Base-by-base conservation (phyloP, 306 rosid species). In the Quercus cerris region DNA sequence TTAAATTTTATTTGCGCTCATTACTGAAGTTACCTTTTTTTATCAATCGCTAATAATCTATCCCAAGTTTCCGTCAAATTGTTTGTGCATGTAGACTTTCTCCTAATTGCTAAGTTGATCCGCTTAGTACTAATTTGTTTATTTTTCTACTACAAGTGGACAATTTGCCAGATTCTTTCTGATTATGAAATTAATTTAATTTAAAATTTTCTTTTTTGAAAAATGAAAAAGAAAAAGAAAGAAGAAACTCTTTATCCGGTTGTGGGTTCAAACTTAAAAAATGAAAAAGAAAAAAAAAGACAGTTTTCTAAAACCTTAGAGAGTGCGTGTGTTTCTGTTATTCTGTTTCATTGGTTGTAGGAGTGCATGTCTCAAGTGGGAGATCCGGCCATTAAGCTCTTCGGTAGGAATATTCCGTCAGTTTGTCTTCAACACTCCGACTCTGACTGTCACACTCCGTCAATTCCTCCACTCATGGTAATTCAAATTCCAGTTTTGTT, bases 301-400 rank as follows among this genome's bases (percentile, higher is more conserved):
- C 41, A 35, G 41, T 38, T 38, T 38, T 38, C 46, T 38, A 38
- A 38, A 38, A 38, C 46, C 11, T 38, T 2, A 38, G 46, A 8
- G 2, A 19, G 22, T 57, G 74, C 33, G 74, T 49, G 10, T 23
- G 69, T 75, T 69, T 78, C 71, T 64, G 74, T 49, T 18, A 19
- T 75, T 75, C 73, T 78, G 76, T 64, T 73, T 23, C 58, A 77
- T 49, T 70, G 20, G 73, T 71, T 78, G 25, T 22, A 30, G 14
- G 7, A 70, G 84, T 46, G 77, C 74, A 82, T 90, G 91, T 84
- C 84, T 79, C 73, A 79, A 66, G 68, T 67, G 31, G 75, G 73
- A 83, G 92, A 83, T 88, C 87, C 87, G 57, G 80, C 92, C 57
- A 84, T 81, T 81, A 90, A 88, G 87, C 92, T 79, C 63, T 86